Evolutionary conservation across 2,329 filamentous ascomycete species (phyloP), one percentile per base, ranked within the genome.

Genomic region (Orbilia blumenaviensis): DNA sequence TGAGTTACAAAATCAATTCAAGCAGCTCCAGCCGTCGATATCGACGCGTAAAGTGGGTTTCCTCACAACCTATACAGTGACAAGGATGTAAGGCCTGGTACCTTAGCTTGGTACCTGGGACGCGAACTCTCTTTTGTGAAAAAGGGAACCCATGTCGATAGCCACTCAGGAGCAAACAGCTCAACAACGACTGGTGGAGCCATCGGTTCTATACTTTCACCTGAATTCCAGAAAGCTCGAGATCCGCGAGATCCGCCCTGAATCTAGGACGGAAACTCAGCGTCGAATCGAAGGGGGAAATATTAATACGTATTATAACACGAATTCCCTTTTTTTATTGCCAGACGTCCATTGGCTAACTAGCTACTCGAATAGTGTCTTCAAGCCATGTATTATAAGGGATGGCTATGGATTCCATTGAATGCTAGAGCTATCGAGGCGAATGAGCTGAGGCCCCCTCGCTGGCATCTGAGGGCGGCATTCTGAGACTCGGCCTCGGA

Each of bases 11-110:
- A 10, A 5, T 56, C 52, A 12, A 12, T 56, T 54, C 44, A 46
- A 71, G 66, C 36, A 71, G 58, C 46, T 38, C 36, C 56, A 63
- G 23, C 66, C 56, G 44, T 64, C 32, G 52, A 56, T 16, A 21
- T 54, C 46, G 16, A 71, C 66, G 66, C 66, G 66, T 71, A 63
- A 29, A 38, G 23, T 56, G 14, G 21, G 14, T 29, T 54, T 34
- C n/a, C 48, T 54, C 9, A 12, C 36, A 18, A 23, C 9, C n/a
- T 3, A 32, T 12, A 48, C 54, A n/a, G 50, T 48, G 27, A 54
- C 29, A 6, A 34, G 44, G 52, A 32, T 29, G 48, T 34, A 54
- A 54, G 52, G 52, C 52, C 52, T 56, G 32, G 50, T 56, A 56
- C 52, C 32, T 56, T 56, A 25, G 52, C 32, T 56, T 38, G 52